These are phyloP conservation scores for Trichoderma sp. DNA, from an alignment of 2,329 filamentous ascomycete genomes.

Conservation along the genomic window DNA sequence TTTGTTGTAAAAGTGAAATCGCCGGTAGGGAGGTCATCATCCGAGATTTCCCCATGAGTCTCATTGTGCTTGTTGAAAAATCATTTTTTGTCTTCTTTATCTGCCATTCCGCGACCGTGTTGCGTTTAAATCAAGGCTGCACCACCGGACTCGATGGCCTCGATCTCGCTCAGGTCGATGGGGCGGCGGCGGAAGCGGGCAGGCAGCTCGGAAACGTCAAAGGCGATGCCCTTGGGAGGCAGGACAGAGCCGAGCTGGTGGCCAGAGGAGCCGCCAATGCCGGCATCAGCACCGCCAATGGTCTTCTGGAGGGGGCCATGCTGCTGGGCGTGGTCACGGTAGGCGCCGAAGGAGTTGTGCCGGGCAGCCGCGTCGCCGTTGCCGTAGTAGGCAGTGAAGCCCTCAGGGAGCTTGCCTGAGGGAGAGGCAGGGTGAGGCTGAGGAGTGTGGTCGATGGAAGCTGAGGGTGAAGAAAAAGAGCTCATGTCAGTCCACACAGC, in stretches of 20 bases:
- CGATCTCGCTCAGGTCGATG: constrained; percentile 83
- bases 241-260: constrained; percentile 71
- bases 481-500: constrained; percentile 31
- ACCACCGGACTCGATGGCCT: constrained; percentile 91
- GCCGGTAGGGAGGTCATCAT: constrained; percentile 7
- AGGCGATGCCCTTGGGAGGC: constrained; percentile 73
- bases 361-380: constrained; percentile 35
- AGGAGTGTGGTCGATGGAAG: constrained; percentile 71
- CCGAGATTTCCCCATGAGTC: background rate
- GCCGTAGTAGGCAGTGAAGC: constrained; percentile 46
- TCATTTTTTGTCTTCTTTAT: background rate
- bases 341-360: constrained; percentile 69
- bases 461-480: constrained; percentile 39
- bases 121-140: constrained; percentile 58
- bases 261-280: constrained; percentile 66
- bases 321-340: constrained; percentile 77
- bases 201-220: constrained; percentile 88
- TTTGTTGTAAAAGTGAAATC: constrained; percentile 18
- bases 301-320: constrained; percentile 72
- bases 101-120: background rate
- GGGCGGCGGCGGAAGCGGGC: constrained; percentile 75
- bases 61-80: background rate
- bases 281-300: constrained; percentile 45
- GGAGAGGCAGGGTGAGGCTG: constrained; percentile 74
- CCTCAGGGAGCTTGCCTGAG: constrained; percentile 61